Evolutionary conservation across 441 rosid species (phyloP), one percentile per base, ranked within the genome.

Genomic region (Theobroma grandiflorum): DNA sequence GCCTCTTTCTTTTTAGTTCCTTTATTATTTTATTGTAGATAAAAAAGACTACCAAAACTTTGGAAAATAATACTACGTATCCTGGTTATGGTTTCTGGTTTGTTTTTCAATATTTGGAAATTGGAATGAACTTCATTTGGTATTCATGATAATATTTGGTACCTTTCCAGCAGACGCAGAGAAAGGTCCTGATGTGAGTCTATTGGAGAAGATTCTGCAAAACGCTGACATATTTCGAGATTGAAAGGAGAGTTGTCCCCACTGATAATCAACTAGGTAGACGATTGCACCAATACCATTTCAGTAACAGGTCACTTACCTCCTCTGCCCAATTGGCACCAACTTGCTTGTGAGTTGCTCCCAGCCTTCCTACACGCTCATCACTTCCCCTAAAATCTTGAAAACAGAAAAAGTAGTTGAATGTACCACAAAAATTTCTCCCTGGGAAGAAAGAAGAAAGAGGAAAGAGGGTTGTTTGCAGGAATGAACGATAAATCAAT

Each of bases 361-460:
- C 40, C 40, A 61, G 2, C 38, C 16, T 61, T 45, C 15, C 37
- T 16, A 61, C 65, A 31, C 4, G 65, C 33, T 55, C 3, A 55
- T n/a, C 26, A 55, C 26, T 8, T 3, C 3, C 26, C 62, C 62
- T 58, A 58, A 5, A 31, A 62, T 62, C 66, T 31, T 62, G 3
- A 31, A 62, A 62, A 62, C 66, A 62, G 40, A 33, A 62, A 31
- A 62, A 62, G 66, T 62, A 33, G 40, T 33, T 33, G 66, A 61
- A 61, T 61, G 40, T 33, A 33, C 18, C 33, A 37, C 2, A 6
- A 33, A 4, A 10, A 11, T 59, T 59, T 33, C 8, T 33, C 18
- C n/a, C 31, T 11, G 31, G n/a, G 40, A 62, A 62, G 66, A 1
- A 12, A 61, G 31, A 12, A 33, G 14, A 62, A n/a, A n/a, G n/a